These are phyloP conservation scores for Gardenia jasminoides DNA, from an alignment of 257 asterid species.

Conservation along the genomic window DNA sequence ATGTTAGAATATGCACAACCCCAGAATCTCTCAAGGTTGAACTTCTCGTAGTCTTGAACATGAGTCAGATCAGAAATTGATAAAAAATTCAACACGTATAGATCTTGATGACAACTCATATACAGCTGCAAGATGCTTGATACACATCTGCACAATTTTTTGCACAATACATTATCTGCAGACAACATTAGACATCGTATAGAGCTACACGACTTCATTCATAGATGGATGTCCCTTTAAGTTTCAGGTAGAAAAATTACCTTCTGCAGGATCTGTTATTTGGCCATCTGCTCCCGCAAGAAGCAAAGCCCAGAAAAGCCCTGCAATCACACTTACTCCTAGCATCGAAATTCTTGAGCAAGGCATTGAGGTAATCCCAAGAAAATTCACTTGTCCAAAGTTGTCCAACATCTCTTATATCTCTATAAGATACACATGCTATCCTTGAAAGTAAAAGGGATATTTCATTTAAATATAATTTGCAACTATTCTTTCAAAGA, in stretches of 20 bases:
- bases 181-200: not conserved
- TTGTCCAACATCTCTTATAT: too few relatives aligned
- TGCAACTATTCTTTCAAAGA: too few relatives aligned
- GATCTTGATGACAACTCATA: not conserved
- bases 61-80: not conserved
- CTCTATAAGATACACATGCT: too few relatives aligned
- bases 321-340: constrained; percentile 41
- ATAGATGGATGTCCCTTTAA: not conserved
- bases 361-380: constrained; percentile 17
- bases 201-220: not conserved
- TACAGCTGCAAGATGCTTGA: not conserved
- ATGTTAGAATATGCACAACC: too few relatives aligned
- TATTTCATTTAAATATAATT: too few relatives aligned
- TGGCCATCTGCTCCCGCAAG: constrained; percentile 45
- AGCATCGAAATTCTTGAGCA: constrained; percentile 23
- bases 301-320: constrained; percentile 57
- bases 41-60: not conserved
- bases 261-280: constrained; percentile 77
- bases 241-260: constrained; percentile 25
- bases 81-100: not conserved
- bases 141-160: not conserved
- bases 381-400: not conserved
- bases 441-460: too few relatives aligned
- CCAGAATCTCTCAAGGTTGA: not conserved
- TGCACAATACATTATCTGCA: not conserved